Evolutionary conservation across 768 basidiomycete genomes (phyloP).

Genomic region (Mycena maculata): DNA sequence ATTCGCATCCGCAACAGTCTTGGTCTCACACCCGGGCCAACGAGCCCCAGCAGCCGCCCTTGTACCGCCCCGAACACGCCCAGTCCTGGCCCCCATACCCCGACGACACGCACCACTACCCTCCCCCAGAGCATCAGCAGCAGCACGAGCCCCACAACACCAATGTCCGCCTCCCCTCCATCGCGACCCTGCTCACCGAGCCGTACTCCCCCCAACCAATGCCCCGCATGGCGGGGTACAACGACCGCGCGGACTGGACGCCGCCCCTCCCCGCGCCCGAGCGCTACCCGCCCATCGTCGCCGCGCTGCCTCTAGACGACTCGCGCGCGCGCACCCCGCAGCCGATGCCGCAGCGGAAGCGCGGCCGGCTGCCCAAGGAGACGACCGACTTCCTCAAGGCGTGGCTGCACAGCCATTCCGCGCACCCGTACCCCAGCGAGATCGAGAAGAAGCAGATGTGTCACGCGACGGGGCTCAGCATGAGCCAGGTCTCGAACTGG

Average conservation of each 20-base stretch:
- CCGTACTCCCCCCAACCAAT: conserved; percentile 25
- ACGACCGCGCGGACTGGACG: conserved; percentile 8
- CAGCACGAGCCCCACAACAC: too few relatives aligned
- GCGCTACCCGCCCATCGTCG: conserved; percentile 31
- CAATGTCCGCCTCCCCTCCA: conserved; percentile 32
- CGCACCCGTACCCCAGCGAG: conserved; percentile 91
- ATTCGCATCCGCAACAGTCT: background rate
- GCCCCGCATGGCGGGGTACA: conserved; percentile 16
- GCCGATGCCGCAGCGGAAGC: conserved; percentile 73
- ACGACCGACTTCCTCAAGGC: conserved; percentile 90
- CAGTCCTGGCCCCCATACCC: conserved; percentile 11
- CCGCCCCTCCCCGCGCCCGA: conserved; percentile 9
- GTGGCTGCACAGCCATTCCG: conserved; percentile 88
- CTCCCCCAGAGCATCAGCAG: background rate
- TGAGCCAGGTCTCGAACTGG: conserved; percentile 94
- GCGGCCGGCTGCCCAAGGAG: conserved; percentile 90
- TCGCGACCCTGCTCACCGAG: conserved; percentile 29
- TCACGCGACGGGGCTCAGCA: conserved; percentile 85
- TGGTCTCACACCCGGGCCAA: conserved; percentile 2
- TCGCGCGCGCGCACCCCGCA: conserved; percentile 68
- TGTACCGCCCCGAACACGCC: background rate
- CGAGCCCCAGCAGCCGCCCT: background rate
- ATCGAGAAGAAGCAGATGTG: conserved; percentile 93
- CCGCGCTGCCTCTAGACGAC: conserved; percentile 46
- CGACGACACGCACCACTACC: background rate